Percentiles rank a stretch among this genome's conserved stretches.
Conservation (phyloP, 129 eudicot genomes). For the Flaveria linearis region DNA sequence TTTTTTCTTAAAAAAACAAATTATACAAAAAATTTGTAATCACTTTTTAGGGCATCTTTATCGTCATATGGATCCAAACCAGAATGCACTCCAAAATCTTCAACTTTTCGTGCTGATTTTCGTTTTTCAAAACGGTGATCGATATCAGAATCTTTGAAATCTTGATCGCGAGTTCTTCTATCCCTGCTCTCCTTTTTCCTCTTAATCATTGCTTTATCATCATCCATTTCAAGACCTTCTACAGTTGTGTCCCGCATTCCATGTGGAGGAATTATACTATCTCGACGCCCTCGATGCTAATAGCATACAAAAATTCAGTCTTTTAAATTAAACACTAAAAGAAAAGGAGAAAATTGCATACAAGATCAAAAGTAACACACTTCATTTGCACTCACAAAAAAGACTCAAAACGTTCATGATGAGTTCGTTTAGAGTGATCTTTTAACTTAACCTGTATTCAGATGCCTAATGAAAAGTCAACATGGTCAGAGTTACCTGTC, state of each 20-base stretch:
- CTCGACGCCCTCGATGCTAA: conserved; percentile 62
- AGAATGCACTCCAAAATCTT: conserved; percentile 60
- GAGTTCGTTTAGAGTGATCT: not conserved
- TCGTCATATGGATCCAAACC: conserved; percentile 61
- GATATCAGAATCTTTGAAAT: conserved; percentile 62
- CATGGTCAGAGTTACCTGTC: not conserved
- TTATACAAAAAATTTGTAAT: conserved; percentile 27
- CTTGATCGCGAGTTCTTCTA: conserved; percentile 66
- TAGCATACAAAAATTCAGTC: conserved; percentile 13
- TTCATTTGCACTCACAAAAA: not conserved
- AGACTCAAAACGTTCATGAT: not conserved
- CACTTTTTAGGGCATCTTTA: conserved; percentile 77
- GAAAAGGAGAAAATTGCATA: not conserved
- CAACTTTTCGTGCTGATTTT: conserved; percentile 77
- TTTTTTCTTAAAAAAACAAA: not conserved
- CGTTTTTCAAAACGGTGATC: conserved; percentile 68
- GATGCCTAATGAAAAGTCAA: not conserved
- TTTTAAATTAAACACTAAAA: not conserved
- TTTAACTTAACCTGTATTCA: not conserved
- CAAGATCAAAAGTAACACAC: not conserved
- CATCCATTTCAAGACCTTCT: conserved; percentile 71
- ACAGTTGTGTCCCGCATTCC: conserved; percentile 48
- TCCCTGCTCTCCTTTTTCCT: conserved; percentile 73
- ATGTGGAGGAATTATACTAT: conserved; percentile 51
- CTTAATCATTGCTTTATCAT: conserved; percentile 60